phyloP scores from a whole-genome alignment of 2,329 filamentous ascomycete genomes.

The Ramularia endophylla region DNA sequence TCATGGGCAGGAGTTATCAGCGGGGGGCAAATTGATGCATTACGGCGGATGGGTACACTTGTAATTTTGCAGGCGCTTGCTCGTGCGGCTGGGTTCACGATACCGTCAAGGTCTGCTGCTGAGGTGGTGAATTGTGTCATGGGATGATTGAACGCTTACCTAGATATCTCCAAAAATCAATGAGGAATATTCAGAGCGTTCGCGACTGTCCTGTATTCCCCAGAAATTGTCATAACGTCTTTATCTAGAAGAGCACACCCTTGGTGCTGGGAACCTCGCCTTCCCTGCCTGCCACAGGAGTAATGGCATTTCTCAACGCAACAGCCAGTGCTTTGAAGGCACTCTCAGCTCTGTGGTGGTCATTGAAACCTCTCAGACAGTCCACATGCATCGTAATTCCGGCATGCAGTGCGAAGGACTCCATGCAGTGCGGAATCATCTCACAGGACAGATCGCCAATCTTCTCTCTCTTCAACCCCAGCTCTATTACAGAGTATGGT shows the following conservation, averaged over 20 bases:
- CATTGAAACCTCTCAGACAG: slow-evolving; percentile 83
- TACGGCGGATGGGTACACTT: too few species aligned
- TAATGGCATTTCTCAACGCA: slow-evolving; percentile 71
- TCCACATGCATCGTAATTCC: slow-evolving; percentile 94
- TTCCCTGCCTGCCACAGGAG: slow-evolving; percentile 69
- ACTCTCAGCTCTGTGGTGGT: slow-evolving; percentile 93
- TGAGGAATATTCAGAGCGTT: too few species aligned
- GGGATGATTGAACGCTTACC: too few species aligned
- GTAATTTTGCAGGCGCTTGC: neutral
- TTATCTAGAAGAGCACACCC: slow-evolving; percentile 61
- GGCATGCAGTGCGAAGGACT: slow-evolving; percentile 88
- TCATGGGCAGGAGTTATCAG: neutral
- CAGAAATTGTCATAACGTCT: too few species aligned
- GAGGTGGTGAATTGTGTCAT: too few species aligned
- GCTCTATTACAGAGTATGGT: slow-evolving; percentile 74
- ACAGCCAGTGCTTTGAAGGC: slow-evolving; percentile 96
- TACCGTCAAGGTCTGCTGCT: too few species aligned
- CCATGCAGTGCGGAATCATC: slow-evolving; percentile 94
- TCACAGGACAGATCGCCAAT: slow-evolving; percentile 89
- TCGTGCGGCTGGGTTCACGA: too few species aligned
- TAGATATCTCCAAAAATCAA: too few species aligned
- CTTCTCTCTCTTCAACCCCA: slow-evolving; percentile 84
- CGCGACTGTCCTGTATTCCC: too few species aligned
- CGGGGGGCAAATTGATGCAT: slow-evolving; percentile 1
- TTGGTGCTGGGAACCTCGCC: slow-evolving; percentile 96